Percentiles rank a stretch among this genome's conserved stretches.
These are phyloP conservation scores for Rossbeevera mucosa DNA, from an alignment of 768 basidiomycete genomes.

Conservation along the genomic window DNA sequence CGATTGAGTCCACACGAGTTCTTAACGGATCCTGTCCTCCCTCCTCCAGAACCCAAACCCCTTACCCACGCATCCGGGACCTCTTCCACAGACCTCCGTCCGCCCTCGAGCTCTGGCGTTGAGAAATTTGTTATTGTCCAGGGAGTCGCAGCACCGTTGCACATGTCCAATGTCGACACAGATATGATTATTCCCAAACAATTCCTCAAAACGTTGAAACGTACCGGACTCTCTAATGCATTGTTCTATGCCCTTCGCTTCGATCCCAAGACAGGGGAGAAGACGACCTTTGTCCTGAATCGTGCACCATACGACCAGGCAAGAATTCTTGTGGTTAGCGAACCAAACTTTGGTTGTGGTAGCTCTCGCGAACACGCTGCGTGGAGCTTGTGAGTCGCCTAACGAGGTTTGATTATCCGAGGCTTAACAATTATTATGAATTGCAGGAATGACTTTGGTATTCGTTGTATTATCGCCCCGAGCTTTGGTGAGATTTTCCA, in stretches of 20 bases:
- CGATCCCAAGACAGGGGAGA: slow-evolving; percentile 70
- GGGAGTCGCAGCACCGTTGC: slow-evolving; percentile 75
- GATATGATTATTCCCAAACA: slow-evolving; percentile 95
- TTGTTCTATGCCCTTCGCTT: slow-evolving; percentile 80
- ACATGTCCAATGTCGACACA: slow-evolving; percentile 84
- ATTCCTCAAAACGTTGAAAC: slow-evolving; percentile 87
- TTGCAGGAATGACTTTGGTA: slow-evolving; percentile 80
- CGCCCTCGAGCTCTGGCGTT: slow-evolving; percentile 44
- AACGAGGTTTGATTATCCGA: background rate
- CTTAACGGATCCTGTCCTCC: slow-evolving; percentile 61
- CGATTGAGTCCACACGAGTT: slow-evolving; percentile 69
- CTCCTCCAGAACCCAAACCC: slow-evolving; percentile 48
- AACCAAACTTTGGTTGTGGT: slow-evolving; percentile 88
- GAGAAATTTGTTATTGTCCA: slow-evolving; percentile 66
- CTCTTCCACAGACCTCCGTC: slow-evolving; percentile 32
- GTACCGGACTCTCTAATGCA: slow-evolving; percentile 80
- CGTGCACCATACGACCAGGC: slow-evolving; percentile 69
- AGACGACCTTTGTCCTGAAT: slow-evolving; percentile 84
- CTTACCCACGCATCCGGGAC: slow-evolving; percentile 32
- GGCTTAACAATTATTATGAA: background rate
- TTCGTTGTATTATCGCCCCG: slow-evolving; percentile 81
- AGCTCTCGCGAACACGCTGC: slow-evolving; percentile 90
- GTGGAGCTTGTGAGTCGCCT: slow-evolving; percentile 65
- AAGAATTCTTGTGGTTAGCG: slow-evolving; percentile 78
- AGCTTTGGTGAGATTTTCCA: slow-evolving; percentile 90